These are phyloP conservation scores for Globisporangium sylvaticum DNA, from an alignment of 352 stramenopile species.

Conservation along the genomic window DNA sequence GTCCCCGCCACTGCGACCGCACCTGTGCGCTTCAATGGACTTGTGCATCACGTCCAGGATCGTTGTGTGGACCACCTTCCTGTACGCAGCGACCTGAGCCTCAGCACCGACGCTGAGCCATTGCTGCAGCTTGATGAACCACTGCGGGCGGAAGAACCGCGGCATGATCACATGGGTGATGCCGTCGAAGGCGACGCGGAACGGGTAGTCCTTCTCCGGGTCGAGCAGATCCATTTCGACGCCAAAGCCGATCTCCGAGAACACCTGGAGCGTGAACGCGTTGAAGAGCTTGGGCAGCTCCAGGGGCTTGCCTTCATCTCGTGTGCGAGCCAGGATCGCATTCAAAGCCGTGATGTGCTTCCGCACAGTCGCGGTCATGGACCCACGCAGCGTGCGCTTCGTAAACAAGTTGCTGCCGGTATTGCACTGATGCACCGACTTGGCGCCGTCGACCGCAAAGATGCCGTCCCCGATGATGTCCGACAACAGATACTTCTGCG, in stretches of 20 bases:
- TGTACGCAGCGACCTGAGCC: conserved; percentile 28
- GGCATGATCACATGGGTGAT: conserved; percentile 24
- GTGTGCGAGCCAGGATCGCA: conserved; percentile 19
- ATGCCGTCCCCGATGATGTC: no score
- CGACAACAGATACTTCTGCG: no score
- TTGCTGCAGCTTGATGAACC: conserved; percentile 46
- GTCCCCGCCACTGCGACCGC: no score
- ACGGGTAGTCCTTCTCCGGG: conserved; percentile 41
- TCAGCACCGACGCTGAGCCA: conserved; percentile 37
- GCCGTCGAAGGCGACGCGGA: conserved; percentile 47
- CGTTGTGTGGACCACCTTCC: conserved; percentile 44
- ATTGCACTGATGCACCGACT: no score
- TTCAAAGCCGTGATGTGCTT: conserved; percentile 29
- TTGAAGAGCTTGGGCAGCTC: conserved; percentile 36
- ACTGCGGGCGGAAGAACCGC: conserved; percentile 37
- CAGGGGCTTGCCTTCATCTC: conserved; percentile 19
- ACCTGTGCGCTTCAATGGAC: no score
- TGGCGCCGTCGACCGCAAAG: no score
- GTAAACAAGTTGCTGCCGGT: conserved; percentile 52
- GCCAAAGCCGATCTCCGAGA: conserved; percentile 56
- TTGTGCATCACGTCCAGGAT: conserved; percentile 42
- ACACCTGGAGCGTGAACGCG: conserved; percentile 49
- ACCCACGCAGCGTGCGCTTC: conserved; percentile 32
- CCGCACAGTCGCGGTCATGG: conserved; percentile 42
- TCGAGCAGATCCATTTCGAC: conserved; percentile 39